phyloP scores from a whole-genome alignment of 805 yeast species.

The Hyphopichia homilentoma region DNA sequence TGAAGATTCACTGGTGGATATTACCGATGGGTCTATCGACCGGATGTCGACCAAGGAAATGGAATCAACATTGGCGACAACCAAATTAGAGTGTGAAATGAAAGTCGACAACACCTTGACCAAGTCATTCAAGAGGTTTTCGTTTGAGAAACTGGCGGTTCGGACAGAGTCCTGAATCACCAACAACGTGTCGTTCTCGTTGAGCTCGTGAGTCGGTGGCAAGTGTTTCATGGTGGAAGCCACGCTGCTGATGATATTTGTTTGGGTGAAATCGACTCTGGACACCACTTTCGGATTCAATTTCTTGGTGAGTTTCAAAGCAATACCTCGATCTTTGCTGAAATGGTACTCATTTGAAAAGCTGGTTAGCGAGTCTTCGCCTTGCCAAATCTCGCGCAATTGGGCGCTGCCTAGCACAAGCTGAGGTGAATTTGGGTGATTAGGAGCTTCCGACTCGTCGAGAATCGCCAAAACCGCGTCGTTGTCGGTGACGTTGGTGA shows the following conservation, averaged over 20 bases:
- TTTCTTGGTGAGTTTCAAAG: slow-evolving; percentile 21
- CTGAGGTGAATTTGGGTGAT: slow-evolving; percentile 1
- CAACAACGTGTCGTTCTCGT: slow-evolving; percentile 18
- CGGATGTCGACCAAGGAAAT: slow-evolving; percentile 6
- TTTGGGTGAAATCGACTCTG: slow-evolving; percentile 40
- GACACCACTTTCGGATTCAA: slow-evolving; percentile 9
- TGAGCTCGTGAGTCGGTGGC: slow-evolving; percentile 35
- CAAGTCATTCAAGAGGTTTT: slow-evolving; percentile 26
- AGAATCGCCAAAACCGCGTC: not conserved
- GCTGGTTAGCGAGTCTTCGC: slow-evolving; percentile 4
- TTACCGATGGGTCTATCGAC: slow-evolving; percentile 22
- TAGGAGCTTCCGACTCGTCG: not conserved
- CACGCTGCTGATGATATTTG: slow-evolving; percentile 49
- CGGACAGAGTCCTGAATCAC: slow-evolving; percentile 17
- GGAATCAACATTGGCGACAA: slow-evolving; percentile 12
- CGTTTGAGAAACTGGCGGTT: slow-evolving; percentile 8
- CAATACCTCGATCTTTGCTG: slow-evolving; percentile 35
- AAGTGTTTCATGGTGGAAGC: slow-evolving; percentile 50
- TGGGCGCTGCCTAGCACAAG: not conserved
- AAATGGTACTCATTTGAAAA: slow-evolving; percentile 28
- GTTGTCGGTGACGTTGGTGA: slow-evolving; percentile 5
- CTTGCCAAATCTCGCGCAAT: slow-evolving; percentile 1
- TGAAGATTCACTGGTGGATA: slow-evolving; percentile 22
- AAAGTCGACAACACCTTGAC: slow-evolving; percentile 39
- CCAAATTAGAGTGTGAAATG: slow-evolving; percentile 25